Evolutionary conservation across 2,329 filamentous ascomycete species (phyloP).

Genomic region (Penicillium brasilianum): DNA sequence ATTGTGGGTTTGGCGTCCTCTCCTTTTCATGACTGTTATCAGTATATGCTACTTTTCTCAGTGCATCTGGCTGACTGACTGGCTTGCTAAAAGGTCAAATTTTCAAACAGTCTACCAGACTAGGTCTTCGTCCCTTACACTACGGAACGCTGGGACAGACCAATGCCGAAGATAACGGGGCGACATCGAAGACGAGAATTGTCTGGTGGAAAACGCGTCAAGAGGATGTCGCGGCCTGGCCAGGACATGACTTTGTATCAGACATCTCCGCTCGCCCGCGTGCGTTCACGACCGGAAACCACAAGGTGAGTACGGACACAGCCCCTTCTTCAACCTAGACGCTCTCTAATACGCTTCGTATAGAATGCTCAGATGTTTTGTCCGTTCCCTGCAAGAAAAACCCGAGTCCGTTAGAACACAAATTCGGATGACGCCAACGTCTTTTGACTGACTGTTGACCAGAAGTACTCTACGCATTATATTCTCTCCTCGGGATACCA

Average conservation of each 20-base stretch:
- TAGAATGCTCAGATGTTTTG: constrained; percentile 1
- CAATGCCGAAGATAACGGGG: not conserved
- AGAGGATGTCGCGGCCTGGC: not conserved
- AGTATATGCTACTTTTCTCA: not conserved
- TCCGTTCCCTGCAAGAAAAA: not conserved
- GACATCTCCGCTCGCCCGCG: not conserved
- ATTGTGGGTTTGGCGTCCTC: not conserved
- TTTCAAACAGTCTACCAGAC: not conserved
- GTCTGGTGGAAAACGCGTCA: not conserved
- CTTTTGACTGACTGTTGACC: not conserved
- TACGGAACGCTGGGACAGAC: not conserved
- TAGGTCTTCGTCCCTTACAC: not conserved
- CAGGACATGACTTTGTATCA: not conserved
- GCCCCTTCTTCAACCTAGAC: not conserved
- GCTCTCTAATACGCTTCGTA: not conserved
- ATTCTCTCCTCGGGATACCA: not conserved
- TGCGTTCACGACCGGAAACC: not conserved
- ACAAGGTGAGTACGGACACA: not conserved
- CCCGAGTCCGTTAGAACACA: not conserved
- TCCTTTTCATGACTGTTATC: not conserved
- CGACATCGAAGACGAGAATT: not conserved
- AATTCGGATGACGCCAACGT: not conserved
- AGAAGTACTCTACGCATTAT: not conserved
- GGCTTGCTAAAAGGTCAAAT: not conserved
- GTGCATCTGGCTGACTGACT: not conserved